Conservation (phyloP, 2,329 filamentous ascomycete species). For the Blastomyces gilchristii region DNA sequence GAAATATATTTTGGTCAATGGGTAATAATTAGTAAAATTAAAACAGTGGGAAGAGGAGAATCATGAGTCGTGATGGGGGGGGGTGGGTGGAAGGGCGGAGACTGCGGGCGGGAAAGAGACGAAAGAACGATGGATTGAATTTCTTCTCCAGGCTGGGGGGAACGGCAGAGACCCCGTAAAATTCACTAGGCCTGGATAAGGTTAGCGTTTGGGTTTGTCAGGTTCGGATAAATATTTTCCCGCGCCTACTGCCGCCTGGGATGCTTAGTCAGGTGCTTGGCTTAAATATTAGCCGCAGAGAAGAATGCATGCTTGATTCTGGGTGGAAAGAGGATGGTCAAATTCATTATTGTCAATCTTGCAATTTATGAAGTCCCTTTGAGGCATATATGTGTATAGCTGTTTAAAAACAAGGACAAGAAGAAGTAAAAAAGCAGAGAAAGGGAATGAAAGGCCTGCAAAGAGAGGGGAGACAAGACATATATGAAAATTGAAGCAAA, state of each 20-base stretch:
- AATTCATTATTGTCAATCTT: not conserved
- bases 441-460: not conserved
- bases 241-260: not conserved
- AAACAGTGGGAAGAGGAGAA: not conserved
- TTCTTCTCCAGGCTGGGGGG: slow-evolving; percentile 3
- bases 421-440: not conserved
- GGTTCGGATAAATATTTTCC: slow-evolving; percentile 2
- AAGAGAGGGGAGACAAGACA: not conserved
- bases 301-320: not conserved
- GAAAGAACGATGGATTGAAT: not conserved
- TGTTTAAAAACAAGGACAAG: not conserved
- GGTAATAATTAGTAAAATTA: not conserved
- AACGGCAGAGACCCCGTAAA: slow-evolving; percentile 6
- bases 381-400: not conserved
- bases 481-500: not conserved
- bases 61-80: not conserved
- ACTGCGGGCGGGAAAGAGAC: not conserved
- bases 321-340: not conserved
- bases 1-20: not conserved
- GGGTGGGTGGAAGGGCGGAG: not conserved
- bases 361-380: not conserved
- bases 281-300: not conserved
- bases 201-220: not conserved
- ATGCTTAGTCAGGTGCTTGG: not conserved
- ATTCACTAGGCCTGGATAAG: slow-evolving; percentile 4